phyloP scores from a whole-genome alignment of 2,329 filamentous ascomycete species.

The Trichoderma atroviride region DNA sequence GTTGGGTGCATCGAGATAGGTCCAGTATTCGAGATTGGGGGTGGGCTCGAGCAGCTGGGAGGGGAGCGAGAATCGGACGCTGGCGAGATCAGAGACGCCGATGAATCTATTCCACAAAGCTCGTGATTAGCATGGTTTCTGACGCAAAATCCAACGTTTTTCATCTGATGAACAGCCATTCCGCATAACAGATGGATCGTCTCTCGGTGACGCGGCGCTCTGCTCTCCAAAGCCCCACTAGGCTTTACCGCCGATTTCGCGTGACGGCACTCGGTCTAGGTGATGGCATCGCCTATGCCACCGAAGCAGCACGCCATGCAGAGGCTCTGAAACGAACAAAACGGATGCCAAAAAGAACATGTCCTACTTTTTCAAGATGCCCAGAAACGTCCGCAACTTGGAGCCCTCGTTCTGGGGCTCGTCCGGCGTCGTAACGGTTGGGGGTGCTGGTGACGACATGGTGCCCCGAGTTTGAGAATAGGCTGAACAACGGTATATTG shows the following conservation, averaged over 20 bases:
- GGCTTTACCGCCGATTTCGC: conserved; percentile 26
- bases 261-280: background rate
- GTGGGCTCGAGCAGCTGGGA: conserved; percentile 94
- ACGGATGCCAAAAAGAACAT: background rate
- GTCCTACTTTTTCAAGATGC: conserved; percentile 82
- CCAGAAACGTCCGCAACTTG: conserved; percentile 86
- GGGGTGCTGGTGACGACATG: conserved; percentile 44
- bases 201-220: background rate
- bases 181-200: background rate
- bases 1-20: conserved; percentile 93
- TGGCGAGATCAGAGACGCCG: conserved; percentile 91
- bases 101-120: conserved; percentile 69
- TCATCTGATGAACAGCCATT: background rate
- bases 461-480: conserved; percentile 11
- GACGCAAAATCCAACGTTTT: too few relatives aligned
- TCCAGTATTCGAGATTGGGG: conserved; percentile 98
- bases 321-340: background rate
- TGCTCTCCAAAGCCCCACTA: conserved; percentile 24
- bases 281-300: background rate
- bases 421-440: conserved; percentile 43
- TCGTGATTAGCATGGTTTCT: conserved; percentile 6
- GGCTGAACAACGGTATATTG: background rate
- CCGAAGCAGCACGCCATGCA: background rate
- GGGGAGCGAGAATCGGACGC: conserved; percentile 93
- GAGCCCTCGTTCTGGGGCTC: conserved; percentile 72